Conservation (phyloP, 768 basidiomycete species). For the Rickenella mellea region DNA sequence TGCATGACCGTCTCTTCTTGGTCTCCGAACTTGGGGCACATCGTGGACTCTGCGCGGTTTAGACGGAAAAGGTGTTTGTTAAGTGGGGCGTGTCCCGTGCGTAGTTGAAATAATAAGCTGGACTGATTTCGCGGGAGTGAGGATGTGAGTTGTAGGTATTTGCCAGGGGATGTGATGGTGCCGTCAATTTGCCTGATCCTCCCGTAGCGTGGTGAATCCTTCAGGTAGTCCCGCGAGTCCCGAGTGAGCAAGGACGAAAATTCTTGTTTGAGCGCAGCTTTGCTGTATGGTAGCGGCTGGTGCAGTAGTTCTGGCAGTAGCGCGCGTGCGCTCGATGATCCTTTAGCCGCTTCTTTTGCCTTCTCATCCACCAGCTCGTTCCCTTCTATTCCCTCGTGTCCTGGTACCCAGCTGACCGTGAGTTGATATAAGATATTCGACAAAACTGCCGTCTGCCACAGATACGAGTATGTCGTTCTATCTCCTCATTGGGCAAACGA, state of each 20-base stretch:
- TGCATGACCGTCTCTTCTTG: slow-evolving; percentile 22
- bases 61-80: slow-evolving; percentile 22
- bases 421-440: too few species aligned
- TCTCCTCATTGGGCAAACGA: too few species aligned
- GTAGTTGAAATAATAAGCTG: slow-evolving; percentile 18
- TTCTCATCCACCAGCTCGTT: slow-evolving; percentile 6
- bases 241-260: too few species aligned
- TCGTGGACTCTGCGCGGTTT: slow-evolving; percentile 13
- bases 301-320: background rate
- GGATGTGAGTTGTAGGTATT: background rate
- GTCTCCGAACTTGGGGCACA: slow-evolving; percentile 17
- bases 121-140: slow-evolving; percentile 4
- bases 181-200: background rate
- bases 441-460: too few species aligned
- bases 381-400: slow-evolving; percentile 6
- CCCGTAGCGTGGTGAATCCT: slow-evolving; percentile 4
- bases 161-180: background rate
- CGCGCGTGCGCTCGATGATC: background rate
- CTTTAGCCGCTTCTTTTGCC: slow-evolving; percentile 4
- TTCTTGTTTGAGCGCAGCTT: slow-evolving; percentile 4
- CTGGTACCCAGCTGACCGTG: slow-evolving; percentile 7
- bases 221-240: too few species aligned
- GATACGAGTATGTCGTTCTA: too few species aligned
- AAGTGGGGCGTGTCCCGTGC: slow-evolving; percentile 20
- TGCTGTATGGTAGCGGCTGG: slow-evolving; percentile 4